These are phyloP conservation scores for Cryomyces minteri DNA, from an alignment of 495 filamentous ascomycete species.

Conservation along the genomic window DNA sequence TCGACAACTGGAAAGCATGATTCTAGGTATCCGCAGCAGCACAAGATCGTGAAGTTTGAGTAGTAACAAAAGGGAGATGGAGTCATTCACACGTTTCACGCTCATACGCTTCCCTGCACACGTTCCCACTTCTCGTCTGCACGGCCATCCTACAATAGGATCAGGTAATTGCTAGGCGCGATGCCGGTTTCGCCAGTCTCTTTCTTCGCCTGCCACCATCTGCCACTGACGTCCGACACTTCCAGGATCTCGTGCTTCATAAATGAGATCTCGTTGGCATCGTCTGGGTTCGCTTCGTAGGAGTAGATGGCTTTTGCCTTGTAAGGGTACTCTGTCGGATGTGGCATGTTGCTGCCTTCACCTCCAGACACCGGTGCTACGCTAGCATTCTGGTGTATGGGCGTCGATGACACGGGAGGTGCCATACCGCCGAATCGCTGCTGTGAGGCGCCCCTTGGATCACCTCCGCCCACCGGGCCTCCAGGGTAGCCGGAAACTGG, in stretches of 20 bases:
- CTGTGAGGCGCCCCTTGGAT: constrained; percentile 36
- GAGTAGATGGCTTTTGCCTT: constrained; percentile 95
- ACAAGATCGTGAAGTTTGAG: no score
- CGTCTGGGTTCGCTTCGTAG: constrained; percentile 95
- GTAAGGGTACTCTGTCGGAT: constrained; percentile 89
- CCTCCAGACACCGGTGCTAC: neutral
- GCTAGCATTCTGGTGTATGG: neutral
- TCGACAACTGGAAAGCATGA: no score
- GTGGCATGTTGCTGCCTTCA: constrained; percentile 26
- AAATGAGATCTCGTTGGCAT: constrained; percentile 96
- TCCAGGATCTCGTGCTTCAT: constrained; percentile 91
- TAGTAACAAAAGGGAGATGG: no score
- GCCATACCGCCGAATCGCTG: constrained; percentile 30
- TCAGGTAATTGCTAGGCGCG: constrained; percentile 94
- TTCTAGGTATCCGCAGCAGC: no score
- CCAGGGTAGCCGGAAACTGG: constrained; percentile 68
- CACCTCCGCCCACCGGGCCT: constrained; percentile 37
- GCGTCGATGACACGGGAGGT: neutral
- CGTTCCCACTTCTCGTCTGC: neutral
- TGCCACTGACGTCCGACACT: constrained; percentile 87
- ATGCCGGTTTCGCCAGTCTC: constrained; percentile 90
- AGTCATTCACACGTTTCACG: no score
- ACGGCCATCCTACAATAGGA: constrained; percentile 46
- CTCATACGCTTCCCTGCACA: no score
- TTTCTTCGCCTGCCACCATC: constrained; percentile 99